Percentiles rank a stretch among this genome's conserved stretches.
Evolutionary conservation across 495 filamentous ascomycete species (phyloP).

Genomic region (Oidiodendron maius): DNA sequence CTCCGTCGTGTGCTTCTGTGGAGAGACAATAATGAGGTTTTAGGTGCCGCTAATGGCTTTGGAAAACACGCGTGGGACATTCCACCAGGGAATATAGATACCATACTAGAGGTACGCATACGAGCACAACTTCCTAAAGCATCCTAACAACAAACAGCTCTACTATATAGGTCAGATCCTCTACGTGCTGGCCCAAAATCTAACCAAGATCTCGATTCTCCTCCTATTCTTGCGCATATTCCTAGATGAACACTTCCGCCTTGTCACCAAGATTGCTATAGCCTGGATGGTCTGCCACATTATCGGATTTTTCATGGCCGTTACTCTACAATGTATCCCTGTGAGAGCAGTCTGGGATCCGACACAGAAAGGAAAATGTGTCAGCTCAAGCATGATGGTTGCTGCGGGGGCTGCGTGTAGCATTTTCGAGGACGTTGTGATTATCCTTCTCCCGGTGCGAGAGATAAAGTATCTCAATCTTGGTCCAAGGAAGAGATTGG

Average conservation of each 20-base stretch:
- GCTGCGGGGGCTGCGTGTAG: slow-evolving; percentile 27
- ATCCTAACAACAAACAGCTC: too few relatives aligned
- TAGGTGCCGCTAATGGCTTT: too few relatives aligned
- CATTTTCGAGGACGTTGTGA: slow-evolving; percentile 29
- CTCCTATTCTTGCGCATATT: slow-evolving; percentile 48
- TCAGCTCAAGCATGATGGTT: slow-evolving; percentile 22
- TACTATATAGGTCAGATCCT: slow-evolving; percentile 16
- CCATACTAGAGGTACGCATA: too few relatives aligned
- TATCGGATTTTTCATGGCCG: slow-evolving; percentile 30
- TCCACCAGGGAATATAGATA: too few relatives aligned
- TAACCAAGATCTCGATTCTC: slow-evolving; percentile 41
- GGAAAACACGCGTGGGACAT: not conserved
- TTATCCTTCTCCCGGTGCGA: slow-evolving; percentile 30
- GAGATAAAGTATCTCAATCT: slow-evolving; percentile 27
- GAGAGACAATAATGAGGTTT: too few relatives aligned
- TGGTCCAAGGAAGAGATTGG: slow-evolving; percentile 30
- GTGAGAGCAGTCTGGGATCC: slow-evolving; percentile 29
- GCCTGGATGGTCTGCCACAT: slow-evolving; percentile 28
- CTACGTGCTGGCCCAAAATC: slow-evolving; percentile 33
- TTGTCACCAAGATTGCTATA: slow-evolving; percentile 24
- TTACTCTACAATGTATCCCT: slow-evolving; percentile 39
- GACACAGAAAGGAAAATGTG: slow-evolving; percentile 19
- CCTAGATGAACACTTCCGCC: slow-evolving; percentile 26
- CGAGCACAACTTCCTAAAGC: too few relatives aligned
- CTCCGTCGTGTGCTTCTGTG: too few relatives aligned